phyloP scores from a whole-genome alignment of 1,284 basidiomycete species.

The Porodaedalea pini region DNA sequence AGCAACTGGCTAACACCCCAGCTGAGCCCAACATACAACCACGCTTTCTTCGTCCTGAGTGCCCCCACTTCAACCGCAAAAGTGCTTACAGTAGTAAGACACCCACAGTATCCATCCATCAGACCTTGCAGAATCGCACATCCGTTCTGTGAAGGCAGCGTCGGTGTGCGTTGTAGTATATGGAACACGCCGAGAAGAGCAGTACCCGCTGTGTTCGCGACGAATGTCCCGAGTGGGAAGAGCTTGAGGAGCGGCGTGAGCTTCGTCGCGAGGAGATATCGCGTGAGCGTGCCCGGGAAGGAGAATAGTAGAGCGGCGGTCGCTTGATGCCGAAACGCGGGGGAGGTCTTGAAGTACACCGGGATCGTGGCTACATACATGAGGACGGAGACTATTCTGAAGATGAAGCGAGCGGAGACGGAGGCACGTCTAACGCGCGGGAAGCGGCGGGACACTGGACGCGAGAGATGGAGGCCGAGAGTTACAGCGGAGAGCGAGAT shows the following conservation, averaged over 20 bases:
- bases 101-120: constrained; percentile 91
- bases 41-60: constrained; percentile 53
- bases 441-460: constrained; percentile 39
- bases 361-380: constrained; percentile 68
- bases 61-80: constrained; percentile 80
- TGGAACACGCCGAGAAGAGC: constrained; percentile 70
- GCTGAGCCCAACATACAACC: constrained; percentile 68
- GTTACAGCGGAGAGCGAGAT: constrained; percentile 63
- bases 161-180: constrained; percentile 58
- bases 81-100: constrained; percentile 92
- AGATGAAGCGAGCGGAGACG: constrained; percentile 39
- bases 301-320: constrained; percentile 89
- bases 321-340: constrained; percentile 71
- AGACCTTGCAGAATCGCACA: constrained; percentile 81
- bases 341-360: constrained; percentile 72
- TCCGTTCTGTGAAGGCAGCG: constrained; percentile 44
- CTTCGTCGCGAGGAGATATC: constrained; percentile 73
- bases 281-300: constrained; percentile 84
- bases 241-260: constrained; percentile 65
- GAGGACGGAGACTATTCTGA: constrained; percentile 49
- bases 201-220: constrained; percentile 82
- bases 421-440: constrained; percentile 39
- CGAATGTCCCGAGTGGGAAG: constrained; percentile 86
- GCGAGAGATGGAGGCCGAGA: constrained; percentile 57
- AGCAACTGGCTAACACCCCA: constrained; percentile 70